Base-by-base conservation (phyloP, 352 stramenopile species). In the Globisporangium yorkense region DNA sequence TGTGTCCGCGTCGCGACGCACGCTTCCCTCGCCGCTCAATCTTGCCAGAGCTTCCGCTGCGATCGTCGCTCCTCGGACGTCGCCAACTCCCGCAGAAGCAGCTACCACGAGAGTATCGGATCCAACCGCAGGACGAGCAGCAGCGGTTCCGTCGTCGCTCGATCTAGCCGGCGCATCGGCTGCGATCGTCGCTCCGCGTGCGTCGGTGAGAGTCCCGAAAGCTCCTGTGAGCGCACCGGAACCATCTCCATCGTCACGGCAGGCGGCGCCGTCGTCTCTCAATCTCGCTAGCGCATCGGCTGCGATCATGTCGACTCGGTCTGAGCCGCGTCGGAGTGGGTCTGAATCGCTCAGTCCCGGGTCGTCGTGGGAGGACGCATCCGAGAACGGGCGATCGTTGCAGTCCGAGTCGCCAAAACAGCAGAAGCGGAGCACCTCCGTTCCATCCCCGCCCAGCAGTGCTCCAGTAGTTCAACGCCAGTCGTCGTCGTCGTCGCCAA, bases 301-400 rank as follows among this genome's bases (percentile, higher is more conserved):
- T 57, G 57, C 45, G 20, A 62, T 62, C 33, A 62, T 62, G 57
- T 61, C 56, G 49, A 54, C 29, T n/a, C 49, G 16, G 7, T 54
- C 49, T 5, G 49, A 54, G 18, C 20, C 31, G 31, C 49, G 13
- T 13, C 51, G 51, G 7, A 56, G 51, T 39, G 51, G 20, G 35
- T 56, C 51, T 15, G 51, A 2, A 10, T 21, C 35, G 44, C 44
- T 49, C n/a, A 13, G 4, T 16, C 44, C 44, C 10, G 21, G 21
- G 44, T 5, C n/a, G 20, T 49, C 44, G 9, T 49, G 44, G 44
- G 13, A 55, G 52, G 13, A 56, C 3, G 31, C 41, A 9, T 29
- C 27, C 27, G 18, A 45, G 7, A 29, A 18, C 50, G 33, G 9
- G 16, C 37, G 27, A 12, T 10, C 20, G 2, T 0, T 45, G 18